Base-by-base conservation (phyloP, 768 basidiomycete genomes). In the Macrocybe gigantea region DNA sequence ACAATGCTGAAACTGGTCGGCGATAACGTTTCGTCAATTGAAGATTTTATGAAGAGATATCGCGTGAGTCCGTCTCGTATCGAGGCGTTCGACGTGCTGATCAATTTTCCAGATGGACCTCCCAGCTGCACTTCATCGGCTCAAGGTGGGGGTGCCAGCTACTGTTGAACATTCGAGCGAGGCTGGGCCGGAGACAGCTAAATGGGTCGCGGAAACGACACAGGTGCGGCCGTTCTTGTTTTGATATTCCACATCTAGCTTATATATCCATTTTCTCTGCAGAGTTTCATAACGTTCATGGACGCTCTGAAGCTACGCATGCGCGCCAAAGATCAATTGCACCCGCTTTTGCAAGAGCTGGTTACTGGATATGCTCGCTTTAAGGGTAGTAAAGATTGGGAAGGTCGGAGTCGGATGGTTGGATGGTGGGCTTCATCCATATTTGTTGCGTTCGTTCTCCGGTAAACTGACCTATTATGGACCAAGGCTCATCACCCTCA, bases 241-340 rank as follows among this genome's bases (percentile, higher is more conserved):
- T 32, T 3, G 38, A 44, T 42, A 5, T 22, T 22, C 22, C 8
- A 13, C 10, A 12, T 39, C 7, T 3, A 35, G 1, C 29, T 39
- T 32, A n/a, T 13, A 37, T 1, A 4, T 43, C 56, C 1, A 48
- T 33, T 4, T 39, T 41, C 36, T 39, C n/a, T 49, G 1, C 57
- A 97, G 93, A 88, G 84, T 63, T 99, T 98, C 53, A 98, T 99
- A 55, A 98, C 95, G 0, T 94, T 98, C 55, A 96, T 98, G 91
- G 96, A 99, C 56, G 95, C 93, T 1, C 74, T 98, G 29, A 94
- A 93, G 60, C 74, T 98, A 43, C 83, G 87, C 7, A 70, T 97
- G 56, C 80, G 93, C n/a, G 95, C 96, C 3, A 99, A 97, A 63
- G 96, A 98, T 59, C 93, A 96, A 58, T 74, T 99, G 2, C 94